Evolutionary conservation across 768 basidiomycete species (phyloP), one percentile per base, ranked within the genome.

Genomic region (Lanmaoa rubissima): DNA sequence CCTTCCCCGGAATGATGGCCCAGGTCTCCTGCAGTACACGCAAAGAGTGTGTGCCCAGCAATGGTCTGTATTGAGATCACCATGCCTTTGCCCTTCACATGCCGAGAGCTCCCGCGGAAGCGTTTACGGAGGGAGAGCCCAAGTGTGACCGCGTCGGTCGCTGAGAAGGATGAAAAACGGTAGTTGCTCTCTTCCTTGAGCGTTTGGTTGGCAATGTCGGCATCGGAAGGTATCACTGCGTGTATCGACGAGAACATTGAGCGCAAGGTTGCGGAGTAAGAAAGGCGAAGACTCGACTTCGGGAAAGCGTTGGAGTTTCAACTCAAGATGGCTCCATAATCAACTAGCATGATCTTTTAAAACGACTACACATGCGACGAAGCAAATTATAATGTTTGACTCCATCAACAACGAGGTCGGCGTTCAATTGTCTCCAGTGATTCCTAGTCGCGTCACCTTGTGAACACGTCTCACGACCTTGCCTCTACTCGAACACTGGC

Each of bases 21-120:
- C 41, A 90, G 71, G 71, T 92, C 91, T 11, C 91, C 90, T 36
- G 91, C 90, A 1, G 91, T 90, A 64, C 91, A 93, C 1, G 90
- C 78, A 67, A 93, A 92, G 38, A 93, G 73, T 0, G 84, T 84
- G 63, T 92, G 88, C 1, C 91, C 91, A 5, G 84, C 84, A 56
- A 89, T 84, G 16, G 86, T 82, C 71, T 92, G 90, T 55, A 93
- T 84, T 10, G 87, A 86, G 60, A 93, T 84, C 46, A 90, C 86
- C 57, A 91, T 80, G 34, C 92, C 92, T 69, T 89, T 89, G 32
- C 90, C 90, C 66, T 86, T 88, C 19, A 76, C 73, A 68, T 91
- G 87, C 21, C 90, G 79, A 40, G 82, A 79, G 31, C 85, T 83
- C 26, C 81, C 80, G 54, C 90, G 83, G 62, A 93, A 93, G n/a